Percentiles rank a stretch among this genome's conserved stretches.
These are phyloP conservation scores for Aureobasidium melanogenum DNA, from an alignment of 2,329 filamentous ascomycete species.

Conservation along the genomic window DNA sequence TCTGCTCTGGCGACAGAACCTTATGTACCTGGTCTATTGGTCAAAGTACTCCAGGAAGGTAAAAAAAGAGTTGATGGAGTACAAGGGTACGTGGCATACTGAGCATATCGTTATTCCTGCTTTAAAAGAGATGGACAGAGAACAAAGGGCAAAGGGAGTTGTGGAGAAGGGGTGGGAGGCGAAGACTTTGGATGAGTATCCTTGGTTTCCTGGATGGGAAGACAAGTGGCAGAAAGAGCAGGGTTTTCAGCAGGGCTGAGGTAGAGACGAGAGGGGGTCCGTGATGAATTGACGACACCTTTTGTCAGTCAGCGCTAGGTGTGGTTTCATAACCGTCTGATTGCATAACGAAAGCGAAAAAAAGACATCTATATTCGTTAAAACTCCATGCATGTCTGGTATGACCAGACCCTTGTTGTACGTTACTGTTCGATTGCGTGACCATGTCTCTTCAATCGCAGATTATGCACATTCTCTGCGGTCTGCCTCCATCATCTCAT, in stretches of 20 bases:
- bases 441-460: no score
- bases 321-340: no score
- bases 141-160: slow-evolving; percentile 56
- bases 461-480: no score
- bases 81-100: slow-evolving; percentile 75
- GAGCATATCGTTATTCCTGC: slow-evolving; percentile 62
- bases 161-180: slow-evolving; percentile 56
- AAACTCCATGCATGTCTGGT: no score
- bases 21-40: slow-evolving; percentile 55
- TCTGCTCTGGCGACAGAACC: slow-evolving; percentile 62
- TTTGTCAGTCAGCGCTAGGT: no score
- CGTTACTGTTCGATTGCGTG: no score
- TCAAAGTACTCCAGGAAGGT: slow-evolving; percentile 59
- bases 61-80: slow-evolving; percentile 66
- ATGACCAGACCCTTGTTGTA: no score
- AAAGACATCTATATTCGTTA: no score
- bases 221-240: slow-evolving; percentile 50
- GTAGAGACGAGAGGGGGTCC: background rate
- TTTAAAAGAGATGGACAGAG: slow-evolving; percentile 53
- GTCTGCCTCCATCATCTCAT: no score
- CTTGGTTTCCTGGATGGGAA: slow-evolving; percentile 69
- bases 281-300: no score
- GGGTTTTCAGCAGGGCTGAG: background rate
- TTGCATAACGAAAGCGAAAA: no score
- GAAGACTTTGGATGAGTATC: slow-evolving; percentile 62